Evolutionary conservation across 768 basidiomycete species (phyloP).

Genomic region (Sporobolomyces roseus): DNA sequence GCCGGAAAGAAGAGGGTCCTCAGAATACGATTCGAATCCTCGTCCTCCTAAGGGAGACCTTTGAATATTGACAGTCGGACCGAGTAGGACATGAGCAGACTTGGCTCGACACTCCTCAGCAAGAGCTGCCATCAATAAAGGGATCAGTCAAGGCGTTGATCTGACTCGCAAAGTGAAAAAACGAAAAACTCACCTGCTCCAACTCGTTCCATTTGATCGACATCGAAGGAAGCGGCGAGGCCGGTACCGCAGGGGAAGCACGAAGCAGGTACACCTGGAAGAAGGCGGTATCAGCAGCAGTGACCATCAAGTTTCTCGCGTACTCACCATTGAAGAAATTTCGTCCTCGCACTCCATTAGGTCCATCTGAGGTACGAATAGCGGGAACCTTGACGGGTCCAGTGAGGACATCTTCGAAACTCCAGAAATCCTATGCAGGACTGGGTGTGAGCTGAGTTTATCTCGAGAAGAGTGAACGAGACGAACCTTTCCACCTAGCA

Average conservation of each 20-base stretch:
- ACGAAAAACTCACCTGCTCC: neutral
- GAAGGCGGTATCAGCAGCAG: neutral
- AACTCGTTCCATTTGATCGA: slow-evolving; percentile 54
- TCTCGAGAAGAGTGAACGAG: neutral
- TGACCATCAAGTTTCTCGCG: neutral
- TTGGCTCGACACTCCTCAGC: slow-evolving; percentile 59
- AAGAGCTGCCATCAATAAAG: slow-evolving; percentile 55
- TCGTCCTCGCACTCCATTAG: slow-evolving; percentile 38
- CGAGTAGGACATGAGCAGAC: slow-evolving; percentile 47
- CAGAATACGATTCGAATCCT: slow-evolving; percentile 47
- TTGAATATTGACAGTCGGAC: slow-evolving; percentile 48
- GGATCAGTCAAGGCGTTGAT: neutral
- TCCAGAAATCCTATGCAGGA: slow-evolving; percentile 36
- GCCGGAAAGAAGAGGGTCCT: slow-evolving; percentile 39
- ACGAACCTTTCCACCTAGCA: slow-evolving; percentile 37
- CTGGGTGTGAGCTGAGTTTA: neutral
- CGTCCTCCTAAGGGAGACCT: slow-evolving; percentile 48
- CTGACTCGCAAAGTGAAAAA: neutral
- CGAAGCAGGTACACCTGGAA: slow-evolving; percentile 50
- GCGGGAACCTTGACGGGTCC: slow-evolving; percentile 27
- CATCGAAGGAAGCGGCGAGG: slow-evolving; percentile 59
- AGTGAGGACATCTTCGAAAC: slow-evolving; percentile 20
- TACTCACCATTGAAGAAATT: slow-evolving; percentile 34
- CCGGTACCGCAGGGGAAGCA: slow-evolving; percentile 62
- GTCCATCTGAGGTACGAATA: slow-evolving; percentile 26